These are phyloP conservation scores for Paramecium pentaurelia DNA, from an alignment of 73 alveolate genomes.

Conservation along the genomic window DNA sequence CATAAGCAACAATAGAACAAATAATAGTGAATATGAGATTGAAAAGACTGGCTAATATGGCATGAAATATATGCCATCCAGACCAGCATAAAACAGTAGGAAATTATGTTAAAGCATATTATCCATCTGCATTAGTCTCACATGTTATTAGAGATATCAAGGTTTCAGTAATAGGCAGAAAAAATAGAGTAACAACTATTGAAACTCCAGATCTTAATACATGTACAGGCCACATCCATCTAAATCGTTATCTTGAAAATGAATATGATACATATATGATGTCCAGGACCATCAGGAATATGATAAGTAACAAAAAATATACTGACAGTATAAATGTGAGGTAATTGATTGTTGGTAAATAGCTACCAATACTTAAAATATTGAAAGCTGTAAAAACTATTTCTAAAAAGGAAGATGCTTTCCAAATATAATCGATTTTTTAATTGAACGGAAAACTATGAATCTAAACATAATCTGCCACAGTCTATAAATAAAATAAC, in stretches of 20 bases:
- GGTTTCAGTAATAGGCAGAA: slow-evolving; percentile 63
- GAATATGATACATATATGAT: slow-evolving; percentile 69
- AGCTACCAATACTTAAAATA: background rate
- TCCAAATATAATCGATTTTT: slow-evolving; percentile 37
- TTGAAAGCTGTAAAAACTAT: background rate
- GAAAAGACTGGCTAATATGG: slow-evolving; percentile 16
- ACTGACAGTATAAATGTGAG: slow-evolving; percentile 22
- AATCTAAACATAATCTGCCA: background rate
- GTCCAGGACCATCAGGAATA: slow-evolving; percentile 62
- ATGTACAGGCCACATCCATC: slow-evolving; percentile 70
- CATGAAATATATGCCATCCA: slow-evolving; percentile 54
- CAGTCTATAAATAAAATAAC: background rate
- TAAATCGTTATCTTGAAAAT: slow-evolving; percentile 63
- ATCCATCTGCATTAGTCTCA: background rate
- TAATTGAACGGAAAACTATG: slow-evolving; percentile 42
- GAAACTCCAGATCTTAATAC: slow-evolving; percentile 65
- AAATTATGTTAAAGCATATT: background rate
- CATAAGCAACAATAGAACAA: slow-evolving; percentile 49
- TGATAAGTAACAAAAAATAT: slow-evolving; percentile 3
- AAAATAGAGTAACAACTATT: slow-evolving; percentile 66
- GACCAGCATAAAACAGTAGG: slow-evolving; percentile 41
- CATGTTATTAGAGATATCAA: slow-evolving; percentile 37
- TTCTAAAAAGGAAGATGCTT: slow-evolving; percentile 7
- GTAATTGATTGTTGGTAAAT: slow-evolving; percentile 37
- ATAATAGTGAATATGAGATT: slow-evolving; percentile 20